Evolutionary conservation across 1,139 yeast species (phyloP), one percentile per base, ranked within the genome.

Genomic region (Candida freyschussii): DNA sequence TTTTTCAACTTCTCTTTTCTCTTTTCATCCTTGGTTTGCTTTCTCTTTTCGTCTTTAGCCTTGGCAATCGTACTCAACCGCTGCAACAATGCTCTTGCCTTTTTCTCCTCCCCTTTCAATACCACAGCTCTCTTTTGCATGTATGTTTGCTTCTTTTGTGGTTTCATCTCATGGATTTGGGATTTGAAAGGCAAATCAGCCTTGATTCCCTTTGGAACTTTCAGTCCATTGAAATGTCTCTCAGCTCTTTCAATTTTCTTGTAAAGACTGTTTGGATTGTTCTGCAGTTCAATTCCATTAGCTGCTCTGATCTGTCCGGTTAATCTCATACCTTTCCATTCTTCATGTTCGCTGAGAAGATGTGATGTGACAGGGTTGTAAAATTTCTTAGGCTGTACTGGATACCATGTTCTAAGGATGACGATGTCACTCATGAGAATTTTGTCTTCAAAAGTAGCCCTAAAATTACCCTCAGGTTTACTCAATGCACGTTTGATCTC

Each of bases 391-490:
- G 93, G 84, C 47, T 75, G 76, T 28, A 93, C 93, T 2, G 97
- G 97, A 57, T 87, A 89, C 98, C 98, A 93, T 2, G 97, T 91
- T 57, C 95, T 80, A 56, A 93, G 65, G 50, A 91, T 81, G 11
- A 93, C 73, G 32, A 85, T 83, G 59, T 91, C 98, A 42, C 94
- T 62, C 81, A 91, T 73, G 41, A 89, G 69, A 24, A 91, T 75
- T 62, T 89, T 91, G 57, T 93, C 99, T 60, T 93, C 99, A 60
- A 93, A 93, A 2, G 97, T 80, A n/a, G 98, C 98, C 57, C 99
- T 75, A 67, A 74, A 93, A 57, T 84, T 80, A n/a, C 99, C 99
- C 40, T 89, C 97, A 0, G 97, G 96, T 47, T 83, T 83, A 7
- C 95, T 75, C 43, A 93, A 67, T 0, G 97, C 98, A 47, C 96